A percentile compares a stretch with the other conserved stretches of the same genome.
These are phyloP conservation scores for Aspergillus tanneri DNA, from an alignment of 2,329 filamentous ascomycete species.

Conservation along the genomic window DNA sequence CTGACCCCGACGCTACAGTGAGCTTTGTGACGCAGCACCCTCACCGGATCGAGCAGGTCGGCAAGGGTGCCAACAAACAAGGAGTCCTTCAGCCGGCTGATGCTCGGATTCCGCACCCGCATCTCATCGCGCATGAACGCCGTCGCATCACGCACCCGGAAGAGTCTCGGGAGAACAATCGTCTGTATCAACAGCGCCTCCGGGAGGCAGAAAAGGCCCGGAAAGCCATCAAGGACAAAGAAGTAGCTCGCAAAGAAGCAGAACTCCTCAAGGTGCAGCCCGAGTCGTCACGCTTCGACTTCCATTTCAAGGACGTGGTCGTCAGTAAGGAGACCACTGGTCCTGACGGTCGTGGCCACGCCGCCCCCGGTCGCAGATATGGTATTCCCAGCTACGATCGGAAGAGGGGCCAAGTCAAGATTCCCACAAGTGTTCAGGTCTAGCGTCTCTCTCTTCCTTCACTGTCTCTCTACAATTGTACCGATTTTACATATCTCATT, in stretches of 20 bases:
- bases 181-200: conserved; percentile 48
- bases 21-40: conserved; percentile 30
- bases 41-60: conserved; percentile 43
- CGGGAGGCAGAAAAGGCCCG: conserved; percentile 41
- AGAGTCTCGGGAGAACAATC: conserved; percentile 33
- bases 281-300: conserved; percentile 56
- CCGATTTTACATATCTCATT: too few relatives aligned
- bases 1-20: conserved; percentile 36
- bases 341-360: conserved; percentile 52
- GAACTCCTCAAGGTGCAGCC: conserved; percentile 45
- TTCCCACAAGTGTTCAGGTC: conserved; percentile 59
- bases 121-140: conserved; percentile 53
- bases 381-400: conserved; percentile 62
- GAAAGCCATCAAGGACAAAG: conserved; percentile 39
- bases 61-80: conserved; percentile 44
- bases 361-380: conserved; percentile 60
- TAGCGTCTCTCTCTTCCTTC: conserved; percentile 21
- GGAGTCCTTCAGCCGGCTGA: conserved; percentile 61
- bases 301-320: conserved; percentile 56
- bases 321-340: conserved; percentile 58
- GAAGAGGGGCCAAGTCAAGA: conserved; percentile 64
- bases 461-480: background rate
- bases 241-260: conserved; percentile 46
- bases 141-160: conserved; percentile 41
- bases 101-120: conserved; percentile 62